Conservation (phyloP, 352 stramenopile genomes). For the Phytopythium litorale region DNA sequence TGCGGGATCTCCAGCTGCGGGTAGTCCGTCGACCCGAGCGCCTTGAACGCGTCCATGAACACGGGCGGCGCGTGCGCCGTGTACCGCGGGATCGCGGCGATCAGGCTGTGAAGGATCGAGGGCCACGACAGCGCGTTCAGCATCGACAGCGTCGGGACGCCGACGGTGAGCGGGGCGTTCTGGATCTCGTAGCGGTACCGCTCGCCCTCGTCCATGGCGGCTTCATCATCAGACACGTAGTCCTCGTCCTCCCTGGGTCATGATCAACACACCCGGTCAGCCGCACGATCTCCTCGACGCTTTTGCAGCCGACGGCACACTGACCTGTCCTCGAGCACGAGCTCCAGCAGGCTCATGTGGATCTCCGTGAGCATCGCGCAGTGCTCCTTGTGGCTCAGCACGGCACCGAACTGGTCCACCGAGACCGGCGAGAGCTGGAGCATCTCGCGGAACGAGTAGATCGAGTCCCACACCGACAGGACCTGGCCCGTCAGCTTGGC, state of each 20-base stretch:
- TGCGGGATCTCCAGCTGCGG: constrained; percentile 41
- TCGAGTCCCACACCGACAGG: constrained; percentile 73
- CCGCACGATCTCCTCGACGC: neutral
- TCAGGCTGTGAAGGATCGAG: constrained; percentile 61
- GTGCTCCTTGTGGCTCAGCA: constrained; percentile 35
- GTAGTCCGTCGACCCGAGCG: constrained; percentile 51
- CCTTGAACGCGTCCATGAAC: constrained; percentile 44
- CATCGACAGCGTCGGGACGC: constrained; percentile 72
- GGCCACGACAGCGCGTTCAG: constrained; percentile 83
- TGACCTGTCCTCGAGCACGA: constrained; percentile 60
- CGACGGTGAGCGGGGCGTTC: constrained; percentile 73
- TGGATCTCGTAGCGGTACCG: constrained; percentile 81
- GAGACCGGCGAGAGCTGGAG: constrained; percentile 57
- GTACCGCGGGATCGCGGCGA: constrained; percentile 68
- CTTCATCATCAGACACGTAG: constrained; percentile 83
- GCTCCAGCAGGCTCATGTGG: constrained; percentile 82
- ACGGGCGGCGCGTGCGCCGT: constrained; percentile 30
- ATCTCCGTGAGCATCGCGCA: constrained; percentile 66
- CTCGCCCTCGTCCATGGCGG: constrained; percentile 72
- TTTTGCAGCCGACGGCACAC: constrained; percentile 12
- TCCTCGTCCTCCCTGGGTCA: constrained; percentile 68
- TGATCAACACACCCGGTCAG: neutral
- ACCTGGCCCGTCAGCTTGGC: constrained; percentile 42
- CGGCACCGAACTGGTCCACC: constrained; percentile 59
- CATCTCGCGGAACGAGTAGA: constrained; percentile 69